Percentiles rank a stretch among this genome's conserved stretches.
Evolutionary conservation across 371 early-diverging fungal species (phyloP).

Genomic region (Parasitella parasitica): DNA sequence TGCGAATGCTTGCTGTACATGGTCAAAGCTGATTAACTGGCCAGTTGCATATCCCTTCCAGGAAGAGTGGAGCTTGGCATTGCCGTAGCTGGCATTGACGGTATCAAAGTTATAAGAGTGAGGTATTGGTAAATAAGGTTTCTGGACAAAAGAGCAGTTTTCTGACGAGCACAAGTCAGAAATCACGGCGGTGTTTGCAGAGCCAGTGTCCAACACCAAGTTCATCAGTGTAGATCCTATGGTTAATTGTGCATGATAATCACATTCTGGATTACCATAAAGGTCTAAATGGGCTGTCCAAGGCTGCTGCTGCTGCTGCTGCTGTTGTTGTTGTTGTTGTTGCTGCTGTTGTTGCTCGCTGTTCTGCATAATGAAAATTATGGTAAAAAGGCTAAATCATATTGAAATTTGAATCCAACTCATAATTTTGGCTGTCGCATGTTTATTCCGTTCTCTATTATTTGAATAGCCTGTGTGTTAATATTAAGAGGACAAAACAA

Average conservation of each 20-base stretch:
- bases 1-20: neutral
- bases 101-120: neutral
- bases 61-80: slow-evolving; percentile 1
- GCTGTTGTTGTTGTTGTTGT: neutral
- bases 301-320: neutral
- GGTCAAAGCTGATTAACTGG: neutral
- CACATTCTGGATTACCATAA: slow-evolving; percentile 9
- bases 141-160: slow-evolving; percentile 9
- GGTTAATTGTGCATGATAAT: slow-evolving; percentile 9
- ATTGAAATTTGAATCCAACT: neutral
- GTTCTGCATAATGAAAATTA: neutral
- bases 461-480: too few species aligned
- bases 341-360: neutral
- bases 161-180: neutral
- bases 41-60: slow-evolving; percentile 9
- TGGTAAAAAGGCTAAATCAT: neutral
- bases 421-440: neutral
- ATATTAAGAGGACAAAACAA: too few species aligned
- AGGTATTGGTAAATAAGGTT: slow-evolving; percentile 6
- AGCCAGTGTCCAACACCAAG: slow-evolving; percentile 10
- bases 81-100: slow-evolving; percentile 9
- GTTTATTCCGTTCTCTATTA: neutral
- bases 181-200: slow-evolving; percentile 7
- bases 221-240: slow-evolving; percentile 10
- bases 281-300: slow-evolving; percentile 10